phyloP scores from a whole-genome alignment of 257 asterid genomes.

The Nicotiana undulata region DNA sequence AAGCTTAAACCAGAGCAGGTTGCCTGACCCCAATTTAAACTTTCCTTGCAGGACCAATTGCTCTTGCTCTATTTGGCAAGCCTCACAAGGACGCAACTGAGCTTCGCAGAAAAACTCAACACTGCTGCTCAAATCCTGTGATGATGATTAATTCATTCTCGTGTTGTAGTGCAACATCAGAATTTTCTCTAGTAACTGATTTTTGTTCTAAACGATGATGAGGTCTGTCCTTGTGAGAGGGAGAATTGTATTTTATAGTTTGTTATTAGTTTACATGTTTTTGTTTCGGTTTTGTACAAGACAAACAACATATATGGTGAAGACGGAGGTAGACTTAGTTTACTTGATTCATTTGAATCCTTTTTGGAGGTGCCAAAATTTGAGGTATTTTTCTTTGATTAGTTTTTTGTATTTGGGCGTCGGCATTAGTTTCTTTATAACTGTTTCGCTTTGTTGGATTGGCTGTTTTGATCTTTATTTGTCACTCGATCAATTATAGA shows the following conservation, averaged over 20 bases:
- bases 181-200: neutral
- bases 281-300: neutral
- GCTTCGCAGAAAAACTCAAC: constrained; percentile 80
- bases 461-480: neutral
- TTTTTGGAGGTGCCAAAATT: neutral
- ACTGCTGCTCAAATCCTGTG: constrained; percentile 92
- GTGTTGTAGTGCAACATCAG: neutral
- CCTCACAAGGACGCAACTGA: constrained; percentile 94
- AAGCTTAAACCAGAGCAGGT: neutral
- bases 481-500: neutral
- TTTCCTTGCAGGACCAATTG: constrained; percentile 61
- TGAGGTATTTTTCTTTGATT: neutral
- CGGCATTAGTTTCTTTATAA: neutral
- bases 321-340: neutral
- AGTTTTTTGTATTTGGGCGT: neutral
- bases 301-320: neutral
- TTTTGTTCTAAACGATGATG: neutral
- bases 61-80: constrained; percentile 79
- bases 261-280: neutral
- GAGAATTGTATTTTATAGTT: neutral
- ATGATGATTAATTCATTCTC: constrained; percentile 1
- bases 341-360: neutral
- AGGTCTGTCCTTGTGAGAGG: neutral
- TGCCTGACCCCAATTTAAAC: neutral
- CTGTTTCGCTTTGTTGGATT: neutral